Evolutionary conservation across 208 protist species (phyloP).

Genomic region (Dictyostelium gargantuum): DNA sequence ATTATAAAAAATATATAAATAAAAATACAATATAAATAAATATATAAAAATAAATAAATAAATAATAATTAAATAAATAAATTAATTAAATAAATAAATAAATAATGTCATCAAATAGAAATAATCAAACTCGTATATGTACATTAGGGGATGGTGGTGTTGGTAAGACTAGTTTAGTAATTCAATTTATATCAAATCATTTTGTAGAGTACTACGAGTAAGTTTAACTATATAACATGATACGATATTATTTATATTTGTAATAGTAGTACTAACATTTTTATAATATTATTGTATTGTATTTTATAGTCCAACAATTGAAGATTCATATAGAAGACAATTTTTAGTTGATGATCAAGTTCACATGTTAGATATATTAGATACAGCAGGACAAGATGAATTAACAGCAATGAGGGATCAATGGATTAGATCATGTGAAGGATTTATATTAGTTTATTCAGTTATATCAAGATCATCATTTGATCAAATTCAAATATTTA

Average conservation of each 20-base stretch:
- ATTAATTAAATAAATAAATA: no score
- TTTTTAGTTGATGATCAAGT: constrained; percentile 72
- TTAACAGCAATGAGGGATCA: constrained; percentile 71
- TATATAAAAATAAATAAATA: neutral
- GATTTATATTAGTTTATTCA: constrained; percentile 74
- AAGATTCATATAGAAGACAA: constrained; percentile 77
- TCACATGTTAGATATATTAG: constrained; percentile 61
- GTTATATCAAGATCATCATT: constrained; percentile 41
- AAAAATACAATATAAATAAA: no score
- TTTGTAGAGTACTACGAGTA: constrained; percentile 88
- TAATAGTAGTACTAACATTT: no score
- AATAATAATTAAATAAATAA: neutral
- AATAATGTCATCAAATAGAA: no score
- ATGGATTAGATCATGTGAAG: constrained; percentile 74
- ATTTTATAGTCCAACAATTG: constrained; percentile 86
- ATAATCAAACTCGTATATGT: neutral
- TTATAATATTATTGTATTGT: neutral
- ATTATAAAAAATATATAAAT: neutral
- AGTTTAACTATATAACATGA: no score
- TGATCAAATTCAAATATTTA: constrained; percentile 54
- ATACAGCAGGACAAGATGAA: constrained; percentile 81
- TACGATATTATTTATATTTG: neutral
- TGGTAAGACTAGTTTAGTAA: constrained; percentile 81
- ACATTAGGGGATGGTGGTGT: constrained; percentile 50
- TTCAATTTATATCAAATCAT: constrained; percentile 82